Conservation (phyloP, 208 protist genomes). For the Blastocrithidia nonstop region DNA sequence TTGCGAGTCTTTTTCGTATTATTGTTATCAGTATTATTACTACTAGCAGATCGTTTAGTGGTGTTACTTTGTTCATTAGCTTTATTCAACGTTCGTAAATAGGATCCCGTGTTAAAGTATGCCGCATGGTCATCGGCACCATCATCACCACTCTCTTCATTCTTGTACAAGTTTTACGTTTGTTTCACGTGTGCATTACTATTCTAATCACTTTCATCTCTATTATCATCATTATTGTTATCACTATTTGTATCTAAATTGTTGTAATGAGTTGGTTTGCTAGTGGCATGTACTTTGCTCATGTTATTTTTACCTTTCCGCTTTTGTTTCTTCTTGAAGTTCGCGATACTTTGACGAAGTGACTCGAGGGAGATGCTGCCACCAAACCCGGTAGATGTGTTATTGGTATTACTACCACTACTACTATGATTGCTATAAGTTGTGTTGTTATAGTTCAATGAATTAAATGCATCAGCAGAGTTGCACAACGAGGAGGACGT, state of each 20-base stretch:
- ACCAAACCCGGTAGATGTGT: too few relatives aligned
- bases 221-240: background rate
- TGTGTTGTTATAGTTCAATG: too few relatives aligned
- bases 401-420: background rate
- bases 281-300: conserved; percentile 9
- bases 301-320: conserved; percentile 14
- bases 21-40: background rate
- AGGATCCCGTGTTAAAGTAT: too few relatives aligned
- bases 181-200: too few relatives aligned
- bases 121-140: conserved; percentile 5
- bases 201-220: background rate
- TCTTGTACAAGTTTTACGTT: too few relatives aligned
- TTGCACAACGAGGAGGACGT: conserved; percentile 2
- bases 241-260: background rate
- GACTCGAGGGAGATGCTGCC: conserved; percentile 50
- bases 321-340: conserved; percentile 53
- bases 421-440: background rate
- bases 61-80: background rate
- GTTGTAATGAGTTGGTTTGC: conserved; percentile 1
- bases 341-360: conserved; percentile 56
- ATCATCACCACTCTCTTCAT: conserved; percentile 4
- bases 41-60: background rate
- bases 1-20: background rate
- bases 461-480: background rate
- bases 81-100: too few relatives aligned